Percentiles rank a stretch among this genome's conserved stretches.
Evolutionary conservation across 495 filamentous ascomycete genomes (phyloP).

Genomic region (Ascodesmis nigricans): DNA sequence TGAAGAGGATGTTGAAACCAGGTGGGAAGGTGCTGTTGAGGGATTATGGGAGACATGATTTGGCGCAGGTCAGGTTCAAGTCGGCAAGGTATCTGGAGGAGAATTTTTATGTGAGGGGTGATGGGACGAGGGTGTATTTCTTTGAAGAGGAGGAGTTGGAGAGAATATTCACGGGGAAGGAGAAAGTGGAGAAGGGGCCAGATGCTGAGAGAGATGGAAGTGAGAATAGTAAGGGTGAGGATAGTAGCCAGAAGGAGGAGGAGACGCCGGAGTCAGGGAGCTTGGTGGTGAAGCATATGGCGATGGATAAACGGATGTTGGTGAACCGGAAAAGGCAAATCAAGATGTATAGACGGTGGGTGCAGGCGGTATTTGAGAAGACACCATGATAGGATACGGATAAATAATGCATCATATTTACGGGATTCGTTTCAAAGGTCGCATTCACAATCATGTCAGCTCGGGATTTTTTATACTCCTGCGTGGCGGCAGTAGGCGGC

Average conservation of each 20-base stretch:
- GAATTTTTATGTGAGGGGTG: slow-evolving; percentile 90
- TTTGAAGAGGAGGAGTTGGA: slow-evolving; percentile 69
- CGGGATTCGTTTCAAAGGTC: too few species aligned
- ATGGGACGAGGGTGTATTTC: slow-evolving; percentile 93
- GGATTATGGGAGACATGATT: slow-evolving; percentile 85
- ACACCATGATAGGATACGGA: too few species aligned
- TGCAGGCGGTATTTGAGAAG: slow-evolving; percentile 78
- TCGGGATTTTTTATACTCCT: too few species aligned
- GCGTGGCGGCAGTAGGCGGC: too few species aligned
- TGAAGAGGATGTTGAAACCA: slow-evolving; percentile 59
- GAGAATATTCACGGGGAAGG: slow-evolving; percentile 46
- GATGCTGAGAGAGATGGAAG: slow-evolving; percentile 21
- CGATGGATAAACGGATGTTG: slow-evolving; percentile 62
- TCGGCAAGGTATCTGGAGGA: slow-evolving; percentile 79
- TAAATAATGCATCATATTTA: too few species aligned
- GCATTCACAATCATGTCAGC: too few species aligned
- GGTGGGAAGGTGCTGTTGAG: slow-evolving; percentile 80
- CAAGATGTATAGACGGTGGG: slow-evolving; percentile 98
- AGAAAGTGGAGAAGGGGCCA: slow-evolving; percentile 6
- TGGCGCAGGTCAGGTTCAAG: slow-evolving; percentile 92
- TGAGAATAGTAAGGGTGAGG: slow-evolving; percentile 6
- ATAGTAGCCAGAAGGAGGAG: neutral
- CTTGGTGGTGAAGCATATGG: slow-evolving; percentile 51
- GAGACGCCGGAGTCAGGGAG: slow-evolving; percentile 8
- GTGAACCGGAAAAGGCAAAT: slow-evolving; percentile 76